Percentiles rank a stretch among this genome's conserved stretches.
These are phyloP conservation scores for Lichtheimia ornata DNA, from an alignment of 371 early-diverging fungal species.

Conservation along the genomic window DNA sequence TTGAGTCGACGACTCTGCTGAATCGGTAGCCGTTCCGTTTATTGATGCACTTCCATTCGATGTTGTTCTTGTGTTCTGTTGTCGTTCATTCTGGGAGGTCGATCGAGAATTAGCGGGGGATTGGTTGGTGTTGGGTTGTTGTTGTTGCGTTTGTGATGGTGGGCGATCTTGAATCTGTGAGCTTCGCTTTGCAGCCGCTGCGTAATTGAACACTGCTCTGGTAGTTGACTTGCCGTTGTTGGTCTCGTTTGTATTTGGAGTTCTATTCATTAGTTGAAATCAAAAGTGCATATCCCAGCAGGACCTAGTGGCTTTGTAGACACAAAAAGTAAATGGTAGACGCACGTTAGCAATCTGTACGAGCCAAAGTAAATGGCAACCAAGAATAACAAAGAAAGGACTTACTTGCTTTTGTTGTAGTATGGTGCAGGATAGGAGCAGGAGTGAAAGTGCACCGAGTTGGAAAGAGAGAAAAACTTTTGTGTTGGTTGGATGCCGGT, in stretches of 20 bases:
- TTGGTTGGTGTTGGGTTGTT: background rate
- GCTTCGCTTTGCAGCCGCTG: slow-evolving; percentile 45
- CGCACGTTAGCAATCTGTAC: too few species aligned
- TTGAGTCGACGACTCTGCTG: slow-evolving; percentile 27
- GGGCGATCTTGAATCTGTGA: slow-evolving; percentile 28
- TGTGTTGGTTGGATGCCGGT: background rate
- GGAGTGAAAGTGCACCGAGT: slow-evolving; percentile 17
- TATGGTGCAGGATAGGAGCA: slow-evolving; percentile 16
- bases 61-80: background rate
- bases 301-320: slow-evolving; percentile 22
- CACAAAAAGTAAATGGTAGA: background rate
- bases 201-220: slow-evolving; percentile 47
- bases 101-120: slow-evolving; percentile 1
- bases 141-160: slow-evolving; percentile 3
- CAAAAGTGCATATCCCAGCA: slow-evolving; percentile 46
- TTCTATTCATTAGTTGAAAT: slow-evolving; percentile 48
- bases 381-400: too few species aligned
- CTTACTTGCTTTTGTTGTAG: background rate
- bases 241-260: slow-evolving; percentile 35
- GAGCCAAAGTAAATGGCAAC: too few species aligned
- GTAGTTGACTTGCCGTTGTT: slow-evolving; percentile 32
- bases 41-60: slow-evolving; percentile 15
- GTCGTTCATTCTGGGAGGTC: slow-evolving; percentile 1
- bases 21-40: slow-evolving; percentile 10
- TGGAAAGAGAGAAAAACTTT: slow-evolving; percentile 10